These are phyloP conservation scores for Brassica incana DNA, from an alignment of 345 rosid genomes.

Conservation along the genomic window DNA sequence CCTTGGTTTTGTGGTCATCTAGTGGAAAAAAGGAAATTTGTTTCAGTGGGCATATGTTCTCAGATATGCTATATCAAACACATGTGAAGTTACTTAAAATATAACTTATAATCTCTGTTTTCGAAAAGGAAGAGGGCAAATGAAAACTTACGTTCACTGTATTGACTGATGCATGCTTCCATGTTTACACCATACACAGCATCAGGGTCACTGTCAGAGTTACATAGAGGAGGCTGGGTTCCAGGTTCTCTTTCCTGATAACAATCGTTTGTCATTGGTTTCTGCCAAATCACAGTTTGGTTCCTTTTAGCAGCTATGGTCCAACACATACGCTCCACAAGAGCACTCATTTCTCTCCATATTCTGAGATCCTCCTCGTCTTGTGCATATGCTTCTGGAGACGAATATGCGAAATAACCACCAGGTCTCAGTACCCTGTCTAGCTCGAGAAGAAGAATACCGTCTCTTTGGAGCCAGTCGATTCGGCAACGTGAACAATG, in stretches of 20 bases:
- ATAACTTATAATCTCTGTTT: neutral
- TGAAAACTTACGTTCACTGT: conserved; percentile 71
- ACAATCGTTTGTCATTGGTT: conserved; percentile 91
- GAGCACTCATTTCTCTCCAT: conserved; percentile 93
- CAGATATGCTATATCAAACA: conserved; percentile 3
- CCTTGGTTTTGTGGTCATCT: conserved; percentile 77
- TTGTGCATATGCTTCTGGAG: conserved; percentile 99
- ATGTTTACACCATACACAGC: conserved; percentile 78
- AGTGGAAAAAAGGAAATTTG: conserved; percentile 23
- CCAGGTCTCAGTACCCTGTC: conserved; percentile 96
- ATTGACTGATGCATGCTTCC: conserved; percentile 92
- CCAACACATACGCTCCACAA: conserved; percentile 97
- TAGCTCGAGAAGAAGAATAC: conserved; percentile 94
- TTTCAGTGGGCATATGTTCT: neutral
- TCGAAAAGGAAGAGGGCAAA: neutral
- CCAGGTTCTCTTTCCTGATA: conserved; percentile 80
- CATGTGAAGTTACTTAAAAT: neutral
- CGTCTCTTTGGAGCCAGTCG: conserved; percentile 99
- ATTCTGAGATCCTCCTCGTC: conserved; percentile 96
- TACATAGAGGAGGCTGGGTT: conserved; percentile 88
- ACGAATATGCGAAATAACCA: conserved; percentile 96
- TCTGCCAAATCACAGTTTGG: conserved; percentile 97
- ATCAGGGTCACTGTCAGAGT: conserved; percentile 84
- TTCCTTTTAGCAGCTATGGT: conserved; percentile 82
- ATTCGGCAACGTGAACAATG: conserved; percentile 98